A percentile compares a stretch with the other conserved stretches of the same genome.
Conservation (phyloP, 768 basidiomycete species). For the Dioszegia hungarica region DNA sequence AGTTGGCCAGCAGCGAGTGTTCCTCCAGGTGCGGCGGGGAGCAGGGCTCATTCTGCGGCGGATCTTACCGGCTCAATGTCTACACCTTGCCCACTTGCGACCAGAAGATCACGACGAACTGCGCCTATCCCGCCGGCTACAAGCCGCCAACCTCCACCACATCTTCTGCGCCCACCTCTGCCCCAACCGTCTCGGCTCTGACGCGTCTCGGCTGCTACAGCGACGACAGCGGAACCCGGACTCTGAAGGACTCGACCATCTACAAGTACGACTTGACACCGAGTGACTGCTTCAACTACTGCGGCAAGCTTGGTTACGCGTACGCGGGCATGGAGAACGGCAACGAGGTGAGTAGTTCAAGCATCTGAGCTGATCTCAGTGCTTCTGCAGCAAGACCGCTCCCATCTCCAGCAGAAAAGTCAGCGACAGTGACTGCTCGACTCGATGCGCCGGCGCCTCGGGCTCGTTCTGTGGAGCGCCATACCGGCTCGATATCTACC, state of each 20-base stretch:
- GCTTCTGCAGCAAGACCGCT: conserved; percentile 2
- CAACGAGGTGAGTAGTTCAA: conserved; percentile 1
- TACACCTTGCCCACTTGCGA: conserved; percentile 1
- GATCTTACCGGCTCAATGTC: conserved; percentile 11
- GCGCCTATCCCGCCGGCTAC: background rate
- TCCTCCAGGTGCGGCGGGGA: conserved; percentile 17
- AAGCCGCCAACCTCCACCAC: background rate
- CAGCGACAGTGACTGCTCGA: background rate
- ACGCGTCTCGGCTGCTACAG: background rate
- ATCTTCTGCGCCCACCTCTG: background rate
- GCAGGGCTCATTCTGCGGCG: conserved; percentile 15
- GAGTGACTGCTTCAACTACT: background rate
- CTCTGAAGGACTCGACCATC: background rate
- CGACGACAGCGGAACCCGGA: background rate
- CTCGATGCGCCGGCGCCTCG: background rate
- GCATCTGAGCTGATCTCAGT: background rate
- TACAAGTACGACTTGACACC: no score
- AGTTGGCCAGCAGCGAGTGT: conserved; percentile 9
- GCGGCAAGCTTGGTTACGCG: background rate
- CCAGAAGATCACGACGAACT: conserved; percentile 9
- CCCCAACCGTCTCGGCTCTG: background rate
- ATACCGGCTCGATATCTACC: background rate
- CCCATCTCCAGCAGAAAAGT: background rate
- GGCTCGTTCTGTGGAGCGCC: background rate
- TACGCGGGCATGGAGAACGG: conserved; percentile 12